Conservation (phyloP, 2,329 filamentous ascomycete genomes). For the Aspergillus tubingensis region DNA sequence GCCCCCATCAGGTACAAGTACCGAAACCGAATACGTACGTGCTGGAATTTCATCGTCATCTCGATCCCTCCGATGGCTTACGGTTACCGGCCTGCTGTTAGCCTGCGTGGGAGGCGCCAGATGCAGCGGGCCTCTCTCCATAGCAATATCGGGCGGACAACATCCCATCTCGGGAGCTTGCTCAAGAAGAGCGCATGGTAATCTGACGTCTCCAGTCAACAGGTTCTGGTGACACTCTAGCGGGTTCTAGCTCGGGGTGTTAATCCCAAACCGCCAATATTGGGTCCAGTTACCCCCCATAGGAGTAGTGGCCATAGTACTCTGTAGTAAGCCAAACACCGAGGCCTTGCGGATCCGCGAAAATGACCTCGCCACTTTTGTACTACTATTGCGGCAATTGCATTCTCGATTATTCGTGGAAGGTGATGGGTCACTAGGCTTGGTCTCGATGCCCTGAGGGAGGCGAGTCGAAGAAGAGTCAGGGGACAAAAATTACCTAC, state of each 20-base stretch:
- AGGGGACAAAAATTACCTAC: background rate
- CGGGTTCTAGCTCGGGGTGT: slow-evolving; percentile 33
- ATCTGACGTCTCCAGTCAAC: slow-evolving; percentile 28
- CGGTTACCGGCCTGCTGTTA: background rate
- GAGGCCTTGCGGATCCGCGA: slow-evolving; percentile 17
- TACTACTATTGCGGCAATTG: background rate
- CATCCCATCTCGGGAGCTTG: background rate
- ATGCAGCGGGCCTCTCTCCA: slow-evolving; percentile 1
- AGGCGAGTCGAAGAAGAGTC: background rate
- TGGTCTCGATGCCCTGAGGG: background rate
- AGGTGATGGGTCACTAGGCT: slow-evolving; percentile 13
- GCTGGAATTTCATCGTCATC: background rate
- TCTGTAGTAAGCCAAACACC: slow-evolving; percentile 11
- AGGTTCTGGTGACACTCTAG: slow-evolving; percentile 34
- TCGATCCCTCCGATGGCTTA: background rate
- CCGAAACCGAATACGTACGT: background rate
- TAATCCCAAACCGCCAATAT: slow-evolving; percentile 22
- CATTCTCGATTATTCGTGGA: slow-evolving; percentile 12
- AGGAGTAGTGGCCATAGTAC: background rate
- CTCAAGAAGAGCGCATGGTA: slow-evolving; percentile 11
- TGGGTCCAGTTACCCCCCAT: slow-evolving; percentile 14
- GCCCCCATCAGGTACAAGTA: background rate
- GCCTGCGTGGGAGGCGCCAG: background rate
- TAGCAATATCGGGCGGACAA: background rate
- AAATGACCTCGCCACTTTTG: background rate